A percentile compares a stretch with the other conserved stretches of the same genome.
Evolutionary conservation across 257 asterid species (phyloP).

Genomic region (Nyctanthes arbortristis): DNA sequence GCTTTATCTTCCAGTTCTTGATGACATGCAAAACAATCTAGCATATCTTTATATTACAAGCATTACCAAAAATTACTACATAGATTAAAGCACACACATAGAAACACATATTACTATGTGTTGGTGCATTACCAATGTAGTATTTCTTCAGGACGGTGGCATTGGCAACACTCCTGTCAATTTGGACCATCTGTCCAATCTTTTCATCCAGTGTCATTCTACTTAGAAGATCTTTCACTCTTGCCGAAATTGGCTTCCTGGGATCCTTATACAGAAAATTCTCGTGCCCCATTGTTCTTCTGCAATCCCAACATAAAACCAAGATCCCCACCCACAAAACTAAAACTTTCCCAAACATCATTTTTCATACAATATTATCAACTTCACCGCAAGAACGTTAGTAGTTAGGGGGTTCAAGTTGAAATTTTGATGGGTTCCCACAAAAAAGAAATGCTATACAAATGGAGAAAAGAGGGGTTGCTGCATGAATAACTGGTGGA

Average conservation of each 20-base stretch:
- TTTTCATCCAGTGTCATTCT: conserved; percentile 76
- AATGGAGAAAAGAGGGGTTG: too few relatives aligned
- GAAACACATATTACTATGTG: too few relatives aligned
- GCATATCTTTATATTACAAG: too few relatives aligned
- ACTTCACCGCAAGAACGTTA: conserved; percentile 1
- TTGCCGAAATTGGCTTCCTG: conserved; percentile 48
- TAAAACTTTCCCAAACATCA: conserved; percentile 38
- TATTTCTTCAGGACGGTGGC: conserved; percentile 57
- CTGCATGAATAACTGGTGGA: too few relatives aligned
- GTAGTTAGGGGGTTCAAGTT: conserved; percentile 10
- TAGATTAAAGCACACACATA: too few relatives aligned
- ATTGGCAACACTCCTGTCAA: conserved; percentile 70
- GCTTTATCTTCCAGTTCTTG: too few relatives aligned
- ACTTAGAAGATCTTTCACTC: conserved; percentile 67
- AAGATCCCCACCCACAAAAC: conserved; percentile 35
- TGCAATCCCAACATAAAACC: conserved; percentile 46
- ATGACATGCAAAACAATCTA: not conserved
- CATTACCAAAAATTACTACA: too few relatives aligned
- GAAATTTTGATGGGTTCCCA: not conserved
- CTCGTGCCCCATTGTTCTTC: conserved; percentile 42
- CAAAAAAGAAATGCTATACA: not conserved
- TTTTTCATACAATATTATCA: conserved; percentile 24
- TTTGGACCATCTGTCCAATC: conserved; percentile 94
- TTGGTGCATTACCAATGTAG: conserved; percentile 56
- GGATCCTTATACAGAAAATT: conserved; percentile 67